Percentiles rank a stretch among this genome's conserved stretches.
Evolutionary conservation across 129 eudicot species (phyloP).

Genomic region (Apium graveolens): DNA sequence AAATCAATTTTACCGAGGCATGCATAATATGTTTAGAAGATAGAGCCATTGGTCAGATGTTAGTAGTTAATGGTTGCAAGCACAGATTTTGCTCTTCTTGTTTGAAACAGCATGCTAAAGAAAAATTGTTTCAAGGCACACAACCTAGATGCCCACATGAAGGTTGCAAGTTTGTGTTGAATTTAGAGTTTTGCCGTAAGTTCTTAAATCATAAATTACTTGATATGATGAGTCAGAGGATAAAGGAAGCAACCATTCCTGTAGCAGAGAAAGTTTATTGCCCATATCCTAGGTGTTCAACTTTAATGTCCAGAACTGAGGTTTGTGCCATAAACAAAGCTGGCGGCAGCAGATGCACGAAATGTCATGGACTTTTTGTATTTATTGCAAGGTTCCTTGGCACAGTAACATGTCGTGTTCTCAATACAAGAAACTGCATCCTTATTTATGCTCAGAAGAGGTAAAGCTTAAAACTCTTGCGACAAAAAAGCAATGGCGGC

Average conservation of each 20-base stretch:
- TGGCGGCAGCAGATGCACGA: conserved; percentile 32
- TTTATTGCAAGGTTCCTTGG: conserved; percentile 61
- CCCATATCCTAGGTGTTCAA: neutral
- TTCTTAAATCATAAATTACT: conserved; percentile 38
- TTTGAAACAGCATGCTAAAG: conserved; percentile 51
- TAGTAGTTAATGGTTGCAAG: conserved; percentile 35
- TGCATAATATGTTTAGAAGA: too few relatives aligned
- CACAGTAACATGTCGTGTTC: conserved; percentile 38
- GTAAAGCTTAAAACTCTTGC: conserved; percentile 41
- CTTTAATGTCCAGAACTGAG: conserved; percentile 25
- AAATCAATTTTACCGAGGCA: too few relatives aligned
- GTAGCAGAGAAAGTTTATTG: conserved; percentile 48
- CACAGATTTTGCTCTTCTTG: conserved; percentile 60
- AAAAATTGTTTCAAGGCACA: conserved; percentile 42
- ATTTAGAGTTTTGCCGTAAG: conserved; percentile 35
- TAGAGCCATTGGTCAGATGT: conserved; percentile 22
- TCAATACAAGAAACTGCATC: conserved; percentile 24
- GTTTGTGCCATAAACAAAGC: conserved; percentile 1
- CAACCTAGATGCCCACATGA: conserved; percentile 39
- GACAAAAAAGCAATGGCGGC: conserved; percentile 29
- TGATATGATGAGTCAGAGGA: conserved; percentile 42
- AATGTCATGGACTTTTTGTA: conserved; percentile 40
- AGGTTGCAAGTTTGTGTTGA: conserved; percentile 30
- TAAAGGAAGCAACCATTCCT: conserved; percentile 69
- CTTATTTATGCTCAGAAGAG: conserved; percentile 34